phyloP scores from a whole-genome alignment of 768 basidiomycete species.

The Agaricus blazei region DNA sequence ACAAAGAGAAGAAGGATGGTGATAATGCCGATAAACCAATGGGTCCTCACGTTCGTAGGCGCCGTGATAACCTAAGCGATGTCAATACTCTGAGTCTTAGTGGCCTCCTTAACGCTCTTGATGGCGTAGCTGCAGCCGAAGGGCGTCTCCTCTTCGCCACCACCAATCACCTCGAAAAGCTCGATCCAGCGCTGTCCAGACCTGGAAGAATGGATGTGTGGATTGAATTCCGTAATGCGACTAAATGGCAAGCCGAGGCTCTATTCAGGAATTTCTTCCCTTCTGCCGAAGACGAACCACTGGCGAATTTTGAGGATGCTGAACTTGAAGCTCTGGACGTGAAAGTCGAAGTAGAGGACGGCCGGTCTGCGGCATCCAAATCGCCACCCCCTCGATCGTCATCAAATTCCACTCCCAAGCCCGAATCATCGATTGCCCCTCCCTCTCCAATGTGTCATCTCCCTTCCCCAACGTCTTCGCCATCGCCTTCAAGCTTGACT shows the following conservation, averaged over 20 bases:
- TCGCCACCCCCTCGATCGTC: neutral
- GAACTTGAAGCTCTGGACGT: conserved; percentile 7
- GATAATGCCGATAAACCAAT: conserved; percentile 21
- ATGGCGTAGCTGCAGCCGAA: conserved; percentile 84
- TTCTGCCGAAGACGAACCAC: conserved; percentile 44
- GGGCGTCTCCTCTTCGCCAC: conserved; percentile 87
- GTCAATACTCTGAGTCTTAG: conserved; percentile 79
- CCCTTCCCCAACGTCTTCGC: conserved; percentile 21
- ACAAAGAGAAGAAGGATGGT: conserved; percentile 28
- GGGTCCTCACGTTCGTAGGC: conserved; percentile 29
- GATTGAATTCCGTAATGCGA: conserved; percentile 87
- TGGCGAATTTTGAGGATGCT: conserved; percentile 13
- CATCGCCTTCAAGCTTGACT: neutral
- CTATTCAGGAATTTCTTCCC: conserved; percentile 93
- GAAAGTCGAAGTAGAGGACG: conserved; percentile 11
- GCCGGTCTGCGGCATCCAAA: neutral
- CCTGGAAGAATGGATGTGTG: conserved; percentile 92
- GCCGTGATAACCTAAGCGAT: conserved; percentile 59
- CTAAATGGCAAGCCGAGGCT: conserved; percentile 79
- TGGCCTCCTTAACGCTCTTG: conserved; percentile 79
- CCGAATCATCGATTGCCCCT: neutral
- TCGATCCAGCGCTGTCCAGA: conserved; percentile 88
- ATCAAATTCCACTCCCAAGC: neutral
- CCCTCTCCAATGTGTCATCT: neutral
- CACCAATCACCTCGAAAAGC: conserved; percentile 86